These are phyloP conservation scores for Gracilaria caudata DNA, from an alignment of 23 red algal species.

Conservation along the genomic window DNA sequence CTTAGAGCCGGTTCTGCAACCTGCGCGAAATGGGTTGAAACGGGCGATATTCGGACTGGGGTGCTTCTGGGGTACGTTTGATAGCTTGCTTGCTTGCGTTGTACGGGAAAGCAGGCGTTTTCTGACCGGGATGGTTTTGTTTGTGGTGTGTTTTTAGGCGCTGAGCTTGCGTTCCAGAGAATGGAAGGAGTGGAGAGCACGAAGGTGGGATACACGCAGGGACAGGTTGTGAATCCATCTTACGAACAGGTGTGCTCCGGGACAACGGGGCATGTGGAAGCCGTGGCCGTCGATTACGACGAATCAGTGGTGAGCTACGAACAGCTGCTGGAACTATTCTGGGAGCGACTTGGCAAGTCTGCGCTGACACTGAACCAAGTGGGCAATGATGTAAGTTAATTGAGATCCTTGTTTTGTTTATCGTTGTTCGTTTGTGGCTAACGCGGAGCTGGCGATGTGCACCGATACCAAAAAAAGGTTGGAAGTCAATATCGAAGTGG, in stretches of 20 bases:
- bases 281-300: conserved; percentile 76
- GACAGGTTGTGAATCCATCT: conserved; percentile 40
- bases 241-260: conserved; percentile 80
- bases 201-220: conserved; percentile 81
- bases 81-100: neutral
- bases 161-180: conserved; percentile 67
- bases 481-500: conserved; percentile 81
- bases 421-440: neutral
- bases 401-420: neutral
- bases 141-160: conserved; percentile 1
- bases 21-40: conserved; percentile 24
- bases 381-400: conserved; percentile 60
- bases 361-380: conserved; percentile 72
- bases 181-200: conserved; percentile 57
- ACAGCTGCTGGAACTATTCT: conserved; percentile 70
- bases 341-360: conserved; percentile 46
- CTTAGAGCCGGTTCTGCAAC: conserved; percentile 33
- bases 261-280: conserved; percentile 74
- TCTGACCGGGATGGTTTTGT: conserved; percentile 2
- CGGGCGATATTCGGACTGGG: conserved; percentile 64
- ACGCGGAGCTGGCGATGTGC: neutral
- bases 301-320: conserved; percentile 50
- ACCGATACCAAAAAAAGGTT: conserved; percentile 12
- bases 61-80: conserved; percentile 87
- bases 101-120: neutral